These are phyloP conservation scores for Rhizopogon vulgaris DNA, from an alignment of 768 basidiomycete genomes.

Conservation along the genomic window DNA sequence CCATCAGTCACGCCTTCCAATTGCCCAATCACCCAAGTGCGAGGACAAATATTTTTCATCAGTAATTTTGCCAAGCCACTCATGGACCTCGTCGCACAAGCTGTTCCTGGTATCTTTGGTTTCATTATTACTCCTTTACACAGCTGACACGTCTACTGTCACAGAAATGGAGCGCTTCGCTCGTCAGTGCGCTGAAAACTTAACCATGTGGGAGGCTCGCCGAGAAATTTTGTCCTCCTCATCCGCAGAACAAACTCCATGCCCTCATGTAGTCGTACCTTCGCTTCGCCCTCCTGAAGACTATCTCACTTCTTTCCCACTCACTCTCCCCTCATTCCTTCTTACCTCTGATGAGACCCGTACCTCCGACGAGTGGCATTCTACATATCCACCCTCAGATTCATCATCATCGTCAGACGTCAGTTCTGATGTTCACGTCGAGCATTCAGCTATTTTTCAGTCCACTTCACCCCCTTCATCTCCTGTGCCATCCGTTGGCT, in stretches of 20 bases:
- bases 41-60: slow-evolving; percentile 87
- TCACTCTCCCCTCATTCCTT: slow-evolving; percentile 46
- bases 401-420: slow-evolving; percentile 26
- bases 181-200: slow-evolving; percentile 62
- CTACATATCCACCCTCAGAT: slow-evolving; percentile 17
- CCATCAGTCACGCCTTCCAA: slow-evolving; percentile 43
- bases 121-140: neutral
- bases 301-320: slow-evolving; percentile 48
- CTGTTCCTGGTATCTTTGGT: slow-evolving; percentile 55
- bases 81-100: slow-evolving; percentile 65
- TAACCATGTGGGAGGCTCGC: slow-evolving; percentile 61
- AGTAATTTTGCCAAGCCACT: slow-evolving; percentile 77
- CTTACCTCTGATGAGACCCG: slow-evolving; percentile 21
- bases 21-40: slow-evolving; percentile 58
- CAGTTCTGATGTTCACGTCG: slow-evolving; percentile 15
- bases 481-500: slow-evolving; percentile 23
- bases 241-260: slow-evolving; percentile 4
- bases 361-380: slow-evolving; percentile 17
- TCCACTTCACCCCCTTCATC: slow-evolving; percentile 22
- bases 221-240: slow-evolving; percentile 31
- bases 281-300: slow-evolving; percentile 33
- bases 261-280: slow-evolving; percentile 9
- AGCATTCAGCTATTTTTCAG: slow-evolving; percentile 2
- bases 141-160: neutral
- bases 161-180: slow-evolving; percentile 66